Conservation (phyloP, 805 yeast genomes). For the Candida arabinofermentans region DNA sequence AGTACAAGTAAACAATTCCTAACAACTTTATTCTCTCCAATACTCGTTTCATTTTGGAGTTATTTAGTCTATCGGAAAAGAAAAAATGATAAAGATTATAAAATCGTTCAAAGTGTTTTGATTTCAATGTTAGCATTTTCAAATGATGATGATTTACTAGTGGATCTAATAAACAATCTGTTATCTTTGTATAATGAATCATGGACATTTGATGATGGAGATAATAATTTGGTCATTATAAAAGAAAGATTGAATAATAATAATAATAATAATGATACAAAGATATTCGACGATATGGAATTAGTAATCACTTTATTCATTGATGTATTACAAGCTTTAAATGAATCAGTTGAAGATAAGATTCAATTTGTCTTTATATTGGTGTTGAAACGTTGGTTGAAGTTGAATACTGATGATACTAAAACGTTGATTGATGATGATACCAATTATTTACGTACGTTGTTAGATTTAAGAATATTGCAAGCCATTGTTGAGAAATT, state of each 20-base stretch:
- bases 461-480: slow-evolving; percentile 60
- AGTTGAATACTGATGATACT: slow-evolving; percentile 24
- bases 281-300: slow-evolving; percentile 40
- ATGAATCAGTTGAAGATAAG: slow-evolving; percentile 44
- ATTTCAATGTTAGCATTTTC: slow-evolving; percentile 27
- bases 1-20: slow-evolving; percentile 32
- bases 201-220: slow-evolving; percentile 43
- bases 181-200: slow-evolving; percentile 25
- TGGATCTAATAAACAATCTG: slow-evolving; percentile 13
- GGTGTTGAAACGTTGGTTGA: slow-evolving; percentile 61
- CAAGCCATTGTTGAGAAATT: slow-evolving; percentile 58
- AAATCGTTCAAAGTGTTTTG: slow-evolving; percentile 35
- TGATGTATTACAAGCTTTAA: slow-evolving; percentile 27
- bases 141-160: slow-evolving; percentile 14
- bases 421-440: slow-evolving; percentile 20
- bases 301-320: slow-evolving; percentile 35
- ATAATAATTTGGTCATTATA: slow-evolving; percentile 30
- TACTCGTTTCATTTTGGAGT: slow-evolving; percentile 38
- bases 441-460: slow-evolving; percentile 47
- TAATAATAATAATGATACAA: slow-evolving; percentile 2
- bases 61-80: slow-evolving; percentile 38
- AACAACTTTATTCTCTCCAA: slow-evolving; percentile 27
- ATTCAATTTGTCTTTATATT: slow-evolving; percentile 45
- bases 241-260: slow-evolving; percentile 17
- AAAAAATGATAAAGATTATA: slow-evolving; percentile 28